phyloP scores from a whole-genome alignment of 208 protist species.

The Phytomonas sp. region DNA sequence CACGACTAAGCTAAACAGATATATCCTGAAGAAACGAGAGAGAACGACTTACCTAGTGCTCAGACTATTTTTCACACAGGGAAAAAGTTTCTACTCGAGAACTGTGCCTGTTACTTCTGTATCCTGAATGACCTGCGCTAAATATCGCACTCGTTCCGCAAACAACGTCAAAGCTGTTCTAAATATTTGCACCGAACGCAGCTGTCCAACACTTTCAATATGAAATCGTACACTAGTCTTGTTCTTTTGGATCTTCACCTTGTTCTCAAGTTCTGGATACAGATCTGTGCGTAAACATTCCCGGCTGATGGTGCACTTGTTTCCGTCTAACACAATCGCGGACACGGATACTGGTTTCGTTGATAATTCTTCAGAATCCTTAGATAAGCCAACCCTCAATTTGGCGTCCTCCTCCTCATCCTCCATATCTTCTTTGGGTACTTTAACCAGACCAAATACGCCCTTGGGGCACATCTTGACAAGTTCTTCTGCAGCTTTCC shows the following conservation, averaged over 20 bases:
- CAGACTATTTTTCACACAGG: neutral
- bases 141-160: constrained; percentile 53
- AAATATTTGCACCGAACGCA: constrained; percentile 68
- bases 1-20: neutral
- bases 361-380: neutral
- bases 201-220: constrained; percentile 84
- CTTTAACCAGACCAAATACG: constrained; percentile 90
- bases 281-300: constrained; percentile 93
- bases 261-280: constrained; percentile 35
- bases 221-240: constrained; percentile 83
- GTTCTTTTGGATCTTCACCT: constrained; percentile 68
- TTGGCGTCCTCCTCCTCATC: constrained; percentile 25
- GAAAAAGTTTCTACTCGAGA: neutral
- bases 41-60: neutral
- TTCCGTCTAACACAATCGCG: constrained; percentile 68
- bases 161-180: constrained; percentile 62
- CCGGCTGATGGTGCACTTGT: constrained; percentile 94
- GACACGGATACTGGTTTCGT: constrained; percentile 24
- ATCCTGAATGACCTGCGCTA: constrained; percentile 59
- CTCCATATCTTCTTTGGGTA: neutral
- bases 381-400: neutral
- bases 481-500: constrained; percentile 75
- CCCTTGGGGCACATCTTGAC: constrained; percentile 83
- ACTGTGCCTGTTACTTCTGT: constrained; percentile 44
- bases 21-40: neutral